A percentile compares a stretch with the other conserved stretches of the same genome.
Conservation (phyloP, 768 basidiomycete species). For the Psilocybe sp. region DNA sequence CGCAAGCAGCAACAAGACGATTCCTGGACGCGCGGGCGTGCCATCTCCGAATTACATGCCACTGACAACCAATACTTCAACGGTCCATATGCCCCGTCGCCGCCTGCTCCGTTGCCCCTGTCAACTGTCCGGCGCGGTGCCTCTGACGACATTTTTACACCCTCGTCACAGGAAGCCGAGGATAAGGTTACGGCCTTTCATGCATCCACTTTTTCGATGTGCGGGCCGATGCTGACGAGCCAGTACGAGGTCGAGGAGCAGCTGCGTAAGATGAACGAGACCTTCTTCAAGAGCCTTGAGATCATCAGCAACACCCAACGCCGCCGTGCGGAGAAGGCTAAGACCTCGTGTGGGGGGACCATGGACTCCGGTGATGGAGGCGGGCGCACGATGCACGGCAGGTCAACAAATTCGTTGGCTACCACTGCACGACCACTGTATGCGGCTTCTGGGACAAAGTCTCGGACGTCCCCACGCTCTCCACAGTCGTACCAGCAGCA, state of each 20-base stretch:
- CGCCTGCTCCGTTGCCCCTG: conserved; percentile 1
- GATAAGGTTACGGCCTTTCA: too few relatives aligned
- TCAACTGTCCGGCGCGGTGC: conserved; percentile 1
- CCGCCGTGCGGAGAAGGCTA: conserved; percentile 14
- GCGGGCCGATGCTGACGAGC: conserved; percentile 58
- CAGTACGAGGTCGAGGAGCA: conserved; percentile 65
- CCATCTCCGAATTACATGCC: not conserved
- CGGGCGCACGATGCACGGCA: not conserved
- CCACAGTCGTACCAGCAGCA: conserved; percentile 5
- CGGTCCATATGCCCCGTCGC: conserved; percentile 8
- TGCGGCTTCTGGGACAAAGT: too few relatives aligned
- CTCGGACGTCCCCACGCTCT: not conserved
- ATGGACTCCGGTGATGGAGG: not conserved
- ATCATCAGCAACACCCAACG: conserved; percentile 40
- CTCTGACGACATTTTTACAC: not conserved
- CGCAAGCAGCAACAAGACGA: not conserved
- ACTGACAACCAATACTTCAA: not conserved
- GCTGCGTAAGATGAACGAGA: conserved; percentile 63
- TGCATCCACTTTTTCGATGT: conserved; percentile 19
- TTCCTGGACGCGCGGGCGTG: not conserved
- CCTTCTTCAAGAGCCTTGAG: conserved; percentile 62
- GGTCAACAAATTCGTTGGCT: too few relatives aligned
- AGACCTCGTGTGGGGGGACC: not conserved
- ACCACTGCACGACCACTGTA: too few relatives aligned
- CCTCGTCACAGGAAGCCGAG: not conserved